Evolutionary conservation across 176 grass and related monocot species (phyloP).

Genomic region (Lolium rigidum): DNA sequence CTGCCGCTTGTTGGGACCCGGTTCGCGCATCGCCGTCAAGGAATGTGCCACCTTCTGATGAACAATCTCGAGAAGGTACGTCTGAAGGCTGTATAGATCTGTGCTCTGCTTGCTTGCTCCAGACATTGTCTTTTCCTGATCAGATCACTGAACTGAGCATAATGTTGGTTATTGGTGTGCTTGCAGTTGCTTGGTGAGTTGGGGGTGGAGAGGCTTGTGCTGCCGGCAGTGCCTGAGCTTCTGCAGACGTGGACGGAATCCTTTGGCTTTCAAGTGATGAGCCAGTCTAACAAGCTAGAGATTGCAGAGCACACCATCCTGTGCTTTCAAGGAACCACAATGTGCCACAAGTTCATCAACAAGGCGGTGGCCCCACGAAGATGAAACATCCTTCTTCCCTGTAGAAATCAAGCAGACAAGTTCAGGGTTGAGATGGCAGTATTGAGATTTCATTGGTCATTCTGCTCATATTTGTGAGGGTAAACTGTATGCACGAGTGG

Average conservation of each 20-base stretch:
- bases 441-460: background rate
- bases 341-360: conserved; percentile 55
- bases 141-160: background rate
- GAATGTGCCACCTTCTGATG: conserved; percentile 60
- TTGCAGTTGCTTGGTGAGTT: conserved; percentile 41
- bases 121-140: background rate
- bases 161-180: background rate
- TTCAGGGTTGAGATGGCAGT: background rate
- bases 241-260: conserved; percentile 44
- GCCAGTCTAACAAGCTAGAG: conserved; percentile 19
- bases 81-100: no score
- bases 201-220: conserved; percentile 50
- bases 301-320: conserved; percentile 47
- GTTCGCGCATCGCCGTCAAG: conserved; percentile 46
- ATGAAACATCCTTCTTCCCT: background rate
- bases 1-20: conserved; percentile 67
- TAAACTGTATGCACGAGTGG: background rate
- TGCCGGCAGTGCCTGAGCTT: conserved; percentile 54
- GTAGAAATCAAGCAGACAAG: background rate
- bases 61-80: conserved; percentile 47
- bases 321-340: conserved; percentile 52
- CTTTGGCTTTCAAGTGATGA: conserved; percentile 49
- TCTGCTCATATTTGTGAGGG: background rate
- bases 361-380: background rate
- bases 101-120: background rate